Evolutionary conservation across 306 rosid genomes (phyloP).

Genomic region (Cucurbita maxima): DNA sequence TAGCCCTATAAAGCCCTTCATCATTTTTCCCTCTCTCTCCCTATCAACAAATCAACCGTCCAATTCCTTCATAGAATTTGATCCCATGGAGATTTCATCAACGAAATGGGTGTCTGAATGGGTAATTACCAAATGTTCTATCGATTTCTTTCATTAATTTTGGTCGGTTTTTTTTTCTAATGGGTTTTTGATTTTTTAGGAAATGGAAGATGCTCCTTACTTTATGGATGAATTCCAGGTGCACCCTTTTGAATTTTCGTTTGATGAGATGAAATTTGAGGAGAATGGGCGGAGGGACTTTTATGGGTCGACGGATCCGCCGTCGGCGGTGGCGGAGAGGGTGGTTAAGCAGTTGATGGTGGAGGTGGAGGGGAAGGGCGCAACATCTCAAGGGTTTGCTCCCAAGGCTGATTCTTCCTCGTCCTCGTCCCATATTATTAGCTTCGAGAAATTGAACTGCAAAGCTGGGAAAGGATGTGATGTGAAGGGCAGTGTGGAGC

Average conservation of each 20-base stretch:
- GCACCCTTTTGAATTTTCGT: slow-evolving; percentile 14
- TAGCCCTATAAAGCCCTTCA: neutral
- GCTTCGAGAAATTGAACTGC: neutral
- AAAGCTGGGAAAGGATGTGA: neutral
- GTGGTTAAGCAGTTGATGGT: too few relatives aligned
- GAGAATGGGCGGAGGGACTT: slow-evolving; percentile 14
- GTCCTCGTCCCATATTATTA: neutral
- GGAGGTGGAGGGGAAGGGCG: slow-evolving; percentile 15
- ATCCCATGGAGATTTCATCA: slow-evolving; percentile 16
- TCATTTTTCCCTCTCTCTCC: neutral
- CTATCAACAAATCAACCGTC: neutral
- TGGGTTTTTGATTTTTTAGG: neutral
- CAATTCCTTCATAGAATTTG: neutral
- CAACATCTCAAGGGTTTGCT: neutral
- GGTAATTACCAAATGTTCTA: slow-evolving; percentile 21
- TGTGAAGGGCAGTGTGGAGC: neutral
- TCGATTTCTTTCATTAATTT: neutral
- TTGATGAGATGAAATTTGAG: slow-evolving; percentile 24
- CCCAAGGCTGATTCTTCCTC: neutral
- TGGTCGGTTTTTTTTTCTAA: neutral
- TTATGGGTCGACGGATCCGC: slow-evolving; percentile 3
- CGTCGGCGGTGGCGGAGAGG: slow-evolving; percentile 26
- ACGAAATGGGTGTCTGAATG: slow-evolving; percentile 37
- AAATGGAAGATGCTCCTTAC: slow-evolving; percentile 16
- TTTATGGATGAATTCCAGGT: slow-evolving; percentile 6